Evolutionary conservation across 306 rosid genomes (phyloP).

Genomic region (Oxytropis ochrocephala): DNA sequence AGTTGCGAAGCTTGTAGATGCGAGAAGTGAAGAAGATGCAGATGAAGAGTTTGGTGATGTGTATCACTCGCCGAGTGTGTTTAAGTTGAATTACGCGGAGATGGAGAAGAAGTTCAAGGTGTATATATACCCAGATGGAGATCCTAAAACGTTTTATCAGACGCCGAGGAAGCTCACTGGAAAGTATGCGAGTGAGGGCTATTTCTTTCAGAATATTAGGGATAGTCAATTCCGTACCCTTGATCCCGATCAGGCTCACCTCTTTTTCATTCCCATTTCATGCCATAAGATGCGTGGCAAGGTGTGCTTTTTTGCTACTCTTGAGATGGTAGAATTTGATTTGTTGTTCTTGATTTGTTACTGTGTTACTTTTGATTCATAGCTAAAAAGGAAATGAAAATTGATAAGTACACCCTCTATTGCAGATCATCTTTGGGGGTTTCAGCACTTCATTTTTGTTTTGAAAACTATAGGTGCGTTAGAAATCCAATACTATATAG

Average conservation of each 20-base stretch:
- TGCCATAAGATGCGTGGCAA: slow-evolving; percentile 98
- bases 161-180: slow-evolving; percentile 96
- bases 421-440: no score
- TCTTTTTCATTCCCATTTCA: slow-evolving; percentile 89
- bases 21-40: not conserved
- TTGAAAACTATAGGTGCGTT: no score
- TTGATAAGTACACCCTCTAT: no score
- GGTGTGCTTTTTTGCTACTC: slow-evolving; percentile 40
- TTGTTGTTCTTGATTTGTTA: not conserved
- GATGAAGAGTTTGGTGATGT: slow-evolving; percentile 34
- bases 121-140: slow-evolving; percentile 85
- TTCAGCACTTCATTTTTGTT: no score
- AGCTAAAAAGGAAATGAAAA: not conserved
- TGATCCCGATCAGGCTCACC: slow-evolving; percentile 78
- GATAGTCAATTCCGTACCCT: slow-evolving; percentile 73
- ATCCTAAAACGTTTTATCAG: slow-evolving; percentile 83
- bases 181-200: slow-evolving; percentile 89
- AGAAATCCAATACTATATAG: no score
- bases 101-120: slow-evolving; percentile 87
- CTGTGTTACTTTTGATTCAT: not conserved
- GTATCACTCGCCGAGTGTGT: slow-evolving; percentile 68
- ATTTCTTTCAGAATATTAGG: slow-evolving; percentile 84
- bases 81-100: slow-evolving; percentile 61
- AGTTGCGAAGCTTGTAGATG: slow-evolving; percentile 10
- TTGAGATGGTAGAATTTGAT: not conserved